A percentile compares a stretch with the other conserved stretches of the same genome.
These are phyloP conservation scores for Groenewaldozyma tartarivorans DNA, from an alignment of 805 yeast species.

Conservation along the genomic window DNA sequence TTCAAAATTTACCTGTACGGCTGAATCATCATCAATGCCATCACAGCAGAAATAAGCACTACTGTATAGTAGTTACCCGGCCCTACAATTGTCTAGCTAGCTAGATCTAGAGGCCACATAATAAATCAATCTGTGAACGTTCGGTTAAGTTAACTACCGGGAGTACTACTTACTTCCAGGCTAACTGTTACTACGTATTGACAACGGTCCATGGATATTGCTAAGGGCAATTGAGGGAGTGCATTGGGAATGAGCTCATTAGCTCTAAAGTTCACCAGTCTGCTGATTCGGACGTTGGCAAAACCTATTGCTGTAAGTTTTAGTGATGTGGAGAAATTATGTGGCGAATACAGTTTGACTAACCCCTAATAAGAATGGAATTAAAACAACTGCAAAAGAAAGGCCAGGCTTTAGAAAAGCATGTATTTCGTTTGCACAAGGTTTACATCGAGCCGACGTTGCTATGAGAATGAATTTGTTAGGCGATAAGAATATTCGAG, in stretches of 20 bases:
- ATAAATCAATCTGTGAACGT: no score
- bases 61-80: no score
- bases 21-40: no score
- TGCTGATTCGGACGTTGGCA: constrained; percentile 64
- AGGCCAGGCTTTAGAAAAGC: constrained; percentile 51
- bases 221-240: not conserved
- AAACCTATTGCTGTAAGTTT: constrained; percentile 59
- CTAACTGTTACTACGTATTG: no score
- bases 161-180: no score
- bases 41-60: no score
- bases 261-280: constrained; percentile 63
- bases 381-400: constrained; percentile 68
- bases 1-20: no score
- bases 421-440: constrained; percentile 67
- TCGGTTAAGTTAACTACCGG: no score
- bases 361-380: constrained; percentile 32
- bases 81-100: no score
- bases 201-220: no score
- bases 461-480: constrained; percentile 49
- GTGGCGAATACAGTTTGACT: constrained; percentile 1
- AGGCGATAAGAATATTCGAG: constrained; percentile 43
- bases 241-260: constrained; percentile 55
- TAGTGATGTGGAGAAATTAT: constrained; percentile 1
- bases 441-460: constrained; percentile 57
- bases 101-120: no score